A percentile compares a stretch with the other conserved stretches of the same genome.
These are phyloP conservation scores for Glutinoglossum americanum DNA, from an alignment of 495 filamentous ascomycete genomes.

Conservation along the genomic window DNA sequence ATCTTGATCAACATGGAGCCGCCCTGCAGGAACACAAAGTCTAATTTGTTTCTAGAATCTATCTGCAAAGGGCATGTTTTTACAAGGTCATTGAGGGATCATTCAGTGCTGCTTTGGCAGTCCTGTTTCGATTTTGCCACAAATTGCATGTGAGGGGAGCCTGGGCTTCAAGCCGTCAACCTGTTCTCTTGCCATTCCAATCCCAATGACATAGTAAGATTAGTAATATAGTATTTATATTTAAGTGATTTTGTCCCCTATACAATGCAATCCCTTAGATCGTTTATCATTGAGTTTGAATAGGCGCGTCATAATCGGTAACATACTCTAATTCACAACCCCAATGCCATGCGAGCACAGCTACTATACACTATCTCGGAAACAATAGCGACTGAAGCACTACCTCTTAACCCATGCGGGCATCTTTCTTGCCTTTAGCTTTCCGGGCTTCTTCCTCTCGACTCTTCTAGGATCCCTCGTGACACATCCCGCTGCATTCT, in stretches of 20 bases:
- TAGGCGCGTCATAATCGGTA: neutral
- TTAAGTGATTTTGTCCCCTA: too few species aligned
- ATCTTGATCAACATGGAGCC: neutral
- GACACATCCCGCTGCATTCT: constrained; percentile 55
- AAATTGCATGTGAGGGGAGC: too few species aligned
- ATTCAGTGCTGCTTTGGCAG: too few species aligned
- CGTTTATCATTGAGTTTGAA: neutral
- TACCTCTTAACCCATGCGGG: constrained; percentile 80
- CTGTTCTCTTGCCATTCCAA: too few species aligned
- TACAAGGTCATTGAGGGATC: too few species aligned
- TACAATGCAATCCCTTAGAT: neutral
- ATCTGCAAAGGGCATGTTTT: too few species aligned
- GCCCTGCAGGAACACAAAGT: neutral
- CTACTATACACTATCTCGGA: neutral
- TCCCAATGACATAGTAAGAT: too few species aligned
- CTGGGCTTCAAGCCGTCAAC: too few species aligned
- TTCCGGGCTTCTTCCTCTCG: constrained; percentile 95
- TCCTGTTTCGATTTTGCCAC: too few species aligned
- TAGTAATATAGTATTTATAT: too few species aligned
- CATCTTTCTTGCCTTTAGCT: constrained; percentile 92
- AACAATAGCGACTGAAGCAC: neutral
- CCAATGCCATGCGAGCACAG: neutral
- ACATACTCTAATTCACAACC: neutral
- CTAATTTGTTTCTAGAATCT: neutral
- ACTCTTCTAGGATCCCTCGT: constrained; percentile 81